A percentile compares a stretch with the other conserved stretches of the same genome.
Conservation (phyloP, 305 asterid genomes). For the Fraxinus sp. region DNA sequence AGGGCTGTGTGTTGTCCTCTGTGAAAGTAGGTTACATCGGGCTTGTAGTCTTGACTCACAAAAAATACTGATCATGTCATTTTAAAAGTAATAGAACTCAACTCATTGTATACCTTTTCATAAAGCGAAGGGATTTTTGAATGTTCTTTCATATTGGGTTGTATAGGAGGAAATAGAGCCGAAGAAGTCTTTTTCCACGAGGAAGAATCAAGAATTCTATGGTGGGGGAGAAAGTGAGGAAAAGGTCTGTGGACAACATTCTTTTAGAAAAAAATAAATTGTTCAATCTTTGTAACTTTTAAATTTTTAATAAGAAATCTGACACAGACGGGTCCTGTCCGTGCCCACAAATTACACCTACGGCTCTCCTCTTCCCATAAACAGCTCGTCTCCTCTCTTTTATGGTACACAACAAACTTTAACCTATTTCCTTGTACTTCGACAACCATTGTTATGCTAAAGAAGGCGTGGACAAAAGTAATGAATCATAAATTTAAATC, state of each 20-base stretch:
- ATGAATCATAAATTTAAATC: not conserved
- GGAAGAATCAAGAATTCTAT: conserved; percentile 14
- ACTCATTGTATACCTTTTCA: not conserved
- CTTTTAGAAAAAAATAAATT: not conserved
- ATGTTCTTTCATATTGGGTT: not conserved
- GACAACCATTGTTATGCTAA: not conserved
- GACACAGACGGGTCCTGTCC: not conserved
- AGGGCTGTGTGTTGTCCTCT: not conserved
- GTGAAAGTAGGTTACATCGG: not conserved
- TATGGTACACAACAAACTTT: not conserved
- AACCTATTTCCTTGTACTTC: not conserved
- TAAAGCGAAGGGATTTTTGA: not conserved
- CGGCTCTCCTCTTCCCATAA: not conserved
- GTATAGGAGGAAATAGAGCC: not conserved
- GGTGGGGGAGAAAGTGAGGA: not conserved
- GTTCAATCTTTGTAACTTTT: not conserved
- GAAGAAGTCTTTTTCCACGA: not conserved
- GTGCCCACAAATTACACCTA: not conserved
- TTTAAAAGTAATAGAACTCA: no score
- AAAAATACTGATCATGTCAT: not conserved
- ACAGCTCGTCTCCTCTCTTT: not conserved
- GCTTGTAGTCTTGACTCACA: not conserved
- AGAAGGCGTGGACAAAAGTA: not conserved
- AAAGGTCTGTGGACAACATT: not conserved
- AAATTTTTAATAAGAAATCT: not conserved